Evolutionary conservation across 1,139 yeast genomes (phyloP).

Genomic region (Diutina mesorugosa): DNA sequence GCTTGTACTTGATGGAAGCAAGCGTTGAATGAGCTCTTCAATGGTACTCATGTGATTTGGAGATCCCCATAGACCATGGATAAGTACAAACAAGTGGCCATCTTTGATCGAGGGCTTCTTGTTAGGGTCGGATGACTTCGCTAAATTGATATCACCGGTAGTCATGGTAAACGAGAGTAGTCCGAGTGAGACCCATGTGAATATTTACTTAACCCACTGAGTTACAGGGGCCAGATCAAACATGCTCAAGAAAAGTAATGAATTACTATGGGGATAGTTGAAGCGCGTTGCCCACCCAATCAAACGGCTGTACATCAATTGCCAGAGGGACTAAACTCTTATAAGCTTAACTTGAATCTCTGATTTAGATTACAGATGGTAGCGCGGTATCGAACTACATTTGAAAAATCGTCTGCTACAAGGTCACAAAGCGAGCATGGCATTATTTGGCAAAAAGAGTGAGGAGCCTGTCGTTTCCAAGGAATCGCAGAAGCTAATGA

Average conservation of each 20-base stretch:
- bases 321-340: no score
- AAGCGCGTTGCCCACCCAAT: no score
- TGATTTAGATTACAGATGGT: background rate
- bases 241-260: background rate
- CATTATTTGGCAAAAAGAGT: background rate
- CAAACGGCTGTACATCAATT: no score
- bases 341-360: no score
- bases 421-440: background rate
- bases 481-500: conserved; percentile 22
- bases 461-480: background rate
- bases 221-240: background rate
- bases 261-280: no score
- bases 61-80: conserved; percentile 87
- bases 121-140: background rate
- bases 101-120: background rate
- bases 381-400: background rate
- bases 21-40: conserved; percentile 35
- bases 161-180: background rate
- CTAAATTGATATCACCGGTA: background rate
- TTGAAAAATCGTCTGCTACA: background rate
- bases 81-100: conserved; percentile 62
- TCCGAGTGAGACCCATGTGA: background rate
- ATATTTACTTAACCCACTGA: background rate
- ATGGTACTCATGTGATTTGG: conserved; percentile 59
- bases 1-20: conserved; percentile 11